These are phyloP conservation scores for Cordyceps cateniannulata DNA, from an alignment of 2,329 filamentous ascomycete species.

Conservation along the genomic window DNA sequence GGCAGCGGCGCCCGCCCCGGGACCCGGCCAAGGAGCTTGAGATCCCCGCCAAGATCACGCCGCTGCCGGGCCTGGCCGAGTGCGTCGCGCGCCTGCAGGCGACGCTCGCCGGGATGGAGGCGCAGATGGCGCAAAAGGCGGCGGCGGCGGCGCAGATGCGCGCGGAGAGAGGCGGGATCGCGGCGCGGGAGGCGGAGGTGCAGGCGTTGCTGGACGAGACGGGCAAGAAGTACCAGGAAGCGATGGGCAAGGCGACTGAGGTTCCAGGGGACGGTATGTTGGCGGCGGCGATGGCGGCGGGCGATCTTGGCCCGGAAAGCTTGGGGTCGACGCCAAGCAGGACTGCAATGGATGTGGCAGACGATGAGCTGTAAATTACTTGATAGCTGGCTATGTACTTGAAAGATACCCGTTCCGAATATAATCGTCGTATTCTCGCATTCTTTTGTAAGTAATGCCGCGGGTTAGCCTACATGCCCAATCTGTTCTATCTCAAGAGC, in stretches of 20 bases:
- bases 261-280: background rate
- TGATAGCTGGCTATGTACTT: background rate
- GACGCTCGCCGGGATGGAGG: slow-evolving; percentile 57
- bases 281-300: slow-evolving; percentile 22
- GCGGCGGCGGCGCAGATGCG: slow-evolving; percentile 59
- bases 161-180: slow-evolving; percentile 61
- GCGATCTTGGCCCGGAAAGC: slow-evolving; percentile 30
- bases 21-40: slow-evolving; percentile 35
- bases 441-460: no score
- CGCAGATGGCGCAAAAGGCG: slow-evolving; percentile 52
- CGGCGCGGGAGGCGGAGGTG: slow-evolving; percentile 67
- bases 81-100: slow-evolving; percentile 58
- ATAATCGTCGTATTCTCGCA: background rate
- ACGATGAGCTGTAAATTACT: background rate
- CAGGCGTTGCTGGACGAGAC: slow-evolving; percentile 76
- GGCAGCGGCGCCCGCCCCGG: slow-evolving; percentile 33
- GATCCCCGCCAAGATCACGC: slow-evolving; percentile 67
- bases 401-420: background rate
- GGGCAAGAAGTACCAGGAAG: slow-evolving; percentile 54
- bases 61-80: slow-evolving; percentile 66
- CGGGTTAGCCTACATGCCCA: no score
- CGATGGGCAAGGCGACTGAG: slow-evolving; percentile 26
- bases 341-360: background rate
- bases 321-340: slow-evolving; percentile 26
- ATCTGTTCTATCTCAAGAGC: background rate